A percentile compares a stretch with the other conserved stretches of the same genome.
These are phyloP conservation scores for Neofusicoccum sp. DNA, from an alignment of 2,329 filamentous ascomycete species.

Conservation along the genomic window DNA sequence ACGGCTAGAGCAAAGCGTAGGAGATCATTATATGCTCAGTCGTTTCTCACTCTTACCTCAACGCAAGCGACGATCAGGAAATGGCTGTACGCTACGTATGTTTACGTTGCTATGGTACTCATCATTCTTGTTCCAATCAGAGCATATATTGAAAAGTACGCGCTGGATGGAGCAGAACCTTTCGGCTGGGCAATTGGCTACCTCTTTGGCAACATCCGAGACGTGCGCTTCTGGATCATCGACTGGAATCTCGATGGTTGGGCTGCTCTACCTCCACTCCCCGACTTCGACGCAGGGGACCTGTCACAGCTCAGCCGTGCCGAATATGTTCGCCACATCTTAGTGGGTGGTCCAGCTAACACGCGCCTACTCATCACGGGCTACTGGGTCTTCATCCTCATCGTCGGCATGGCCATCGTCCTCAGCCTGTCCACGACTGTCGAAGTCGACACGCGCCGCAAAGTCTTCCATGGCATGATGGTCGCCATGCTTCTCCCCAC, in stretches of 20 bases:
- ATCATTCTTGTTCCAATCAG: constrained; percentile 74
- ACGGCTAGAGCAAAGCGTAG: constrained; percentile 4
- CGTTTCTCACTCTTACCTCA: constrained; percentile 79
- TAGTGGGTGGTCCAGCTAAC: constrained; percentile 72
- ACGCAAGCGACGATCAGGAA: constrained; percentile 75
- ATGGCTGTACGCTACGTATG: constrained; percentile 80
- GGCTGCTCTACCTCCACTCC: constrained; percentile 68
- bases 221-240: constrained; percentile 72
- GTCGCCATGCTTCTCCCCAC: constrained; percentile 91
- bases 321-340: constrained; percentile 63
- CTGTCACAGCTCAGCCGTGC: constrained; percentile 40
- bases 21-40: constrained; percentile 47
- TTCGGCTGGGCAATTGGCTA: constrained; percentile 94
- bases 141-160: constrained; percentile 66
- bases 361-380: constrained; percentile 74
- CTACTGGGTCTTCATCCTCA: constrained; percentile 74
- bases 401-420: constrained; percentile 72
- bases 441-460: constrained; percentile 93
- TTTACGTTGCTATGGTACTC: constrained; percentile 68
- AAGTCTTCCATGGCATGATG: constrained; percentile 99
- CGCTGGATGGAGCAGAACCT: constrained; percentile 74
- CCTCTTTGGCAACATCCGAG: constrained; percentile 75
- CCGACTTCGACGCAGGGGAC: constrained; percentile 30
- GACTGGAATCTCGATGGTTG: constrained; percentile 70
- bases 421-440: constrained; percentile 70